These are phyloP conservation scores for Cutaneotrichosporon curvatum DNA, from an alignment of 1,284 basidiomycete species.

Conservation along the genomic window DNA sequence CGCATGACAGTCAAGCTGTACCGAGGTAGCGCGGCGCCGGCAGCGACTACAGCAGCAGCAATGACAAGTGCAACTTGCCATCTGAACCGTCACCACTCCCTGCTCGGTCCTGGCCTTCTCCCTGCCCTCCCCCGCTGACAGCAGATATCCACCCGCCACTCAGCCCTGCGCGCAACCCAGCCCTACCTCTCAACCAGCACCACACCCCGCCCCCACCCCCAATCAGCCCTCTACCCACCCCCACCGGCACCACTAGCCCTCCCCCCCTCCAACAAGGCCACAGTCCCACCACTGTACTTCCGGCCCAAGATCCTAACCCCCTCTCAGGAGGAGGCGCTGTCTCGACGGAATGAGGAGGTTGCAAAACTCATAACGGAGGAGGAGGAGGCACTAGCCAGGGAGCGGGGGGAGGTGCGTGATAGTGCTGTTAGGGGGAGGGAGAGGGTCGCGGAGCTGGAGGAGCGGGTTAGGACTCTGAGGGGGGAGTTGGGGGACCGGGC, in stretches of 20 bases:
- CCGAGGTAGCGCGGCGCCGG: too few relatives aligned
- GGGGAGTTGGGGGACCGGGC: constrained; percentile 19
- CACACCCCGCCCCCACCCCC: constrained; percentile 11
- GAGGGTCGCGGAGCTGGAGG: constrained; percentile 25
- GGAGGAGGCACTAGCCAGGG: constrained; percentile 23
- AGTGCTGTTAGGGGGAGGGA: constrained; percentile 18
- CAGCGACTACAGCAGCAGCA: too few relatives aligned
- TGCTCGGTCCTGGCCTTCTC: too few relatives aligned
- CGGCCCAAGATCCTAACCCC: constrained; percentile 38
- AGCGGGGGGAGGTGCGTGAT: constrained; percentile 21
- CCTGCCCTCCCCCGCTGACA: constrained; percentile 4
- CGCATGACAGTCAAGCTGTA: too few relatives aligned
- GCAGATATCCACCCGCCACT: constrained; percentile 36
- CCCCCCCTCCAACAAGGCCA: constrained; percentile 25
- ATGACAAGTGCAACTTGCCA: too few relatives aligned
- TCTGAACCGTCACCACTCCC: too few relatives aligned
- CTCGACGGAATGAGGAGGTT: constrained; percentile 23
- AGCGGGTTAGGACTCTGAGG: constrained; percentile 24
- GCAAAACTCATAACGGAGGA: constrained; percentile 32
- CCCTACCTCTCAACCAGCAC: constrained; percentile 34
- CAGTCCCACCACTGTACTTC: constrained; percentile 32
- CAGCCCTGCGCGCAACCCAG: constrained; percentile 26
- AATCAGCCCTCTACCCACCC: constrained; percentile 23
- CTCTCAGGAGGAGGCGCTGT: constrained; percentile 34
- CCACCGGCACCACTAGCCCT: constrained; percentile 33